Evolutionary conservation across 768 basidiomycete genomes (phyloP), one percentile per base, ranked within the genome.

Genomic region (Leucocoprinus leucothites): DNA sequence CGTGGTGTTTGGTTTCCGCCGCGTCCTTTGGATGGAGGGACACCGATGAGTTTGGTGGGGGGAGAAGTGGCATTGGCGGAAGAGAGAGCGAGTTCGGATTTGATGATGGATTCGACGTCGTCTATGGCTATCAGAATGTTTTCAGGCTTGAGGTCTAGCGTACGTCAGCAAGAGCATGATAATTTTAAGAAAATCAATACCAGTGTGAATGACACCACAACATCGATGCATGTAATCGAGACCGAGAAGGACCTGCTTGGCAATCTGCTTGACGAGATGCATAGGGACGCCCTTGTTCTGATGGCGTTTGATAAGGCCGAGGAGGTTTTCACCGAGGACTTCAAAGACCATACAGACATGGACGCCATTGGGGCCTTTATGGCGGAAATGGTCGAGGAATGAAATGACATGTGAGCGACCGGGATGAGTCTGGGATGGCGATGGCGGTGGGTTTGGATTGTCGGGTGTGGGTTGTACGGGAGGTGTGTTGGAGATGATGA

Each of bases 331-430:
- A 57, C 96, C 97, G 8, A 99, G 82, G 22, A 98, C 97, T 70
- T 99, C 97, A 65, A 98, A 98, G 13, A 97, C 94, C 97, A 99
- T 98, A 80, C 97, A 98, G 62, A 99, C 91, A 71, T 99, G 97
- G 14, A 83, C 87, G 35, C 97, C 97, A 68, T 99, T 97, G 9
- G 94, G 94, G 1, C 97, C 97, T 58, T 89, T 90, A 73, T 98
- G 97, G 24, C 87, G 82, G 71, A 99, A 99, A 69, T 98, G 94
- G 74, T 99, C 96, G 45, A 98, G 88, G 69, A 98, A 93, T 13
- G 90, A 91, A 69, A 99, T 95, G 70, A 98, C 96, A 68, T 99
- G 97, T 18, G 88, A 86, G 58, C 92, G 78, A 2, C 95, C 96
- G 0, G 94, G 83, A 69, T 98, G 94, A 0, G 86, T 84, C 48